phyloP scores from a whole-genome alignment of 2,329 filamentous ascomycete genomes.

The Botrytis pseudocinerea region DNA sequence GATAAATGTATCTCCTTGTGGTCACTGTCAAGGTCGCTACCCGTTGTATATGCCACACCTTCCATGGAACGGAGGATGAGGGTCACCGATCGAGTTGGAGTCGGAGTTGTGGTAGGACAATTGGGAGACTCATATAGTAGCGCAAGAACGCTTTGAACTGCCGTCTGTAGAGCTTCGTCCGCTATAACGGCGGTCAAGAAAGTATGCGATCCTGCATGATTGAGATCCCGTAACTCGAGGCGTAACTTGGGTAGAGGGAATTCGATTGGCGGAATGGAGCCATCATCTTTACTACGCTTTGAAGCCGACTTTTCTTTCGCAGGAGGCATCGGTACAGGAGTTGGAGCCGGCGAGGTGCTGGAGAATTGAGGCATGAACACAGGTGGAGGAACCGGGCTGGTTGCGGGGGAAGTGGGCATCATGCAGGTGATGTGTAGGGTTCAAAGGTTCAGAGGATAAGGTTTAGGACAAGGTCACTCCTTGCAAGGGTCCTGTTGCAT shows the following conservation, averaged over 20 bases:
- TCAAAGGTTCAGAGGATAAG: background rate
- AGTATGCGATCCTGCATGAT: slow-evolving; percentile 58
- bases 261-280: slow-evolving; percentile 19
- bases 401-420: slow-evolving; percentile 30
- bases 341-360: slow-evolving; percentile 18
- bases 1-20: slow-evolving; percentile 95
- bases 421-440: slow-evolving; percentile 16
- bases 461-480: slow-evolving; percentile 22
- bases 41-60: slow-evolving; percentile 88
- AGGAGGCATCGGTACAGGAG: slow-evolving; percentile 27
- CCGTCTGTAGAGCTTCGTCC: slow-evolving; percentile 58
- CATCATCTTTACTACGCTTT: slow-evolving; percentile 6
- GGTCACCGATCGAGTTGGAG: slow-evolving; percentile 81
- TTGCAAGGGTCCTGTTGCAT: slow-evolving; percentile 18
- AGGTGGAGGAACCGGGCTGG: slow-evolving; percentile 29
- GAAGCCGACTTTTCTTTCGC: slow-evolving; percentile 14
- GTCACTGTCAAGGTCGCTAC: slow-evolving; percentile 73
- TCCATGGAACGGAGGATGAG: slow-evolving; percentile 75
- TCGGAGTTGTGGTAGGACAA: slow-evolving; percentile 45
- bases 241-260: slow-evolving; percentile 57
- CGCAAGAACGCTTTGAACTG: slow-evolving; percentile 67
- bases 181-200: slow-evolving; percentile 70
- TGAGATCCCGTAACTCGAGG: slow-evolving; percentile 59
- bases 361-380: slow-evolving; percentile 36
- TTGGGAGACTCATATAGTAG: slow-evolving; percentile 65